Evolutionary conservation across 495 filamentous ascomycete genomes (phyloP), one percentile per base, ranked within the genome.

Genomic region (Mytilinidion resinicola): DNA sequence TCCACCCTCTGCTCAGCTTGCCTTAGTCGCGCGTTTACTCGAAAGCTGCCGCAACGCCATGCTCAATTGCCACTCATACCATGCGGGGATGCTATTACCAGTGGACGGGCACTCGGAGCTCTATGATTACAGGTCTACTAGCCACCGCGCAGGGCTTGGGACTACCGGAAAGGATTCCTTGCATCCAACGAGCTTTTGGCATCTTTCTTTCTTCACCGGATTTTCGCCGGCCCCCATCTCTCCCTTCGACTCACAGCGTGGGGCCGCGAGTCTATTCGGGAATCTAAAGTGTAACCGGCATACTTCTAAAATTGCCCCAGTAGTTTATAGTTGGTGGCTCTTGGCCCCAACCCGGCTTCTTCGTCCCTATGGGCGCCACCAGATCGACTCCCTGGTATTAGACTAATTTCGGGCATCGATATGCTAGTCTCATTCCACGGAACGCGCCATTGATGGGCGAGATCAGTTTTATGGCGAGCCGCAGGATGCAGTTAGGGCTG

Each of bases 221-320:
- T 52, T 56, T 55, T 59, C 3, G 25, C 25, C 6, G 57, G 65
- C 57, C 65, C 65, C 65, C 61, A 64, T 51, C 54, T 51, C 44
- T 49, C 56, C 48, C 20, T 39, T 60, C 11, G 47, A 9, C 36
- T 12, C n/a, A 20, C 30, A 30, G 25, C 25, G 25, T 6, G 3
- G 25, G 25, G 25, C 25, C 25, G 25, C 25, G 25, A 30, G 25
- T 30, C 25, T 30, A 6, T 30, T 30, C 25, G 25, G 25, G 25
- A 30, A 3, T 30, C 6, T 30, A 30, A 30, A 30, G 25, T 30
- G 25, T n/a, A 30, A 30, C 25, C 3, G 25, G 25, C 25, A 30
- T 30, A 30, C 25, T 30, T 2, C 25, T 30, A 6, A 30, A 30
- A 30, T 14, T 42, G 39, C 39, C 17, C 39, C 17, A 42, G 8